Conservation (phyloP, 768 basidiomycete species). For the Mycena maculata region DNA sequence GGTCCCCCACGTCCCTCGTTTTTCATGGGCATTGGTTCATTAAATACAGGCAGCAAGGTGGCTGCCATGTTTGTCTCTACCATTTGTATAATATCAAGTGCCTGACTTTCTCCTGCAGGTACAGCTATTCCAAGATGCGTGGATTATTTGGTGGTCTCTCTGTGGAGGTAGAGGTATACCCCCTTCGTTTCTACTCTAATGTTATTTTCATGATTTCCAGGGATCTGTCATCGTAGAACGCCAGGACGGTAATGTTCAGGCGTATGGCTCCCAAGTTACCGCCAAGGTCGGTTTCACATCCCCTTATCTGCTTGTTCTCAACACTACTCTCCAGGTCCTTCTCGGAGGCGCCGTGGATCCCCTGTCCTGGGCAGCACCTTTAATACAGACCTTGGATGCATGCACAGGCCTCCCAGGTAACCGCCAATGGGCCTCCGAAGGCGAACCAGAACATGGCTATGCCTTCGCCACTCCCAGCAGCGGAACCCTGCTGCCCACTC, state of each 20-base stretch:
- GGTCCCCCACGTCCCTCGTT: too few species aligned
- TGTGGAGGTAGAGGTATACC: conserved; percentile 62
- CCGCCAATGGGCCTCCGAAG: conserved; percentile 74
- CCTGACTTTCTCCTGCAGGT: conserved; percentile 59
- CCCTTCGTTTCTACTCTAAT: neutral
- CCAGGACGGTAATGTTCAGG: conserved; percentile 90
- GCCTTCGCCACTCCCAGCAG: conserved; percentile 63
- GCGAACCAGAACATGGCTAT: conserved; percentile 58
- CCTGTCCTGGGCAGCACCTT: conserved; percentile 81
- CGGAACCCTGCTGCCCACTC: conserved; percentile 48
- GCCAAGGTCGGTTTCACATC: conserved; percentile 51
- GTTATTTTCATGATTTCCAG: conserved; percentile 22
- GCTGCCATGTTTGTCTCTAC: conserved; percentile 88
- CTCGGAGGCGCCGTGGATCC: conserved; percentile 80
- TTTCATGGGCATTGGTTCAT: conserved; percentile 76
- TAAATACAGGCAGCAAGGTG: conserved; percentile 87
- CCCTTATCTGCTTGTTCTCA: too few species aligned
- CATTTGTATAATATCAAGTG: neutral
- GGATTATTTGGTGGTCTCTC: conserved; percentile 95
- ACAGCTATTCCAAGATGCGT: conserved; percentile 91
- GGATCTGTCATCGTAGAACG: conserved; percentile 94
- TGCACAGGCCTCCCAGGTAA: conserved; percentile 78
- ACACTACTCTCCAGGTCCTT: conserved; percentile 56
- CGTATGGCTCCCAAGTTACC: conserved; percentile 81
- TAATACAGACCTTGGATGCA: conserved; percentile 80